Percentiles rank a stretch among this genome's conserved stretches.
These are phyloP conservation scores for Stagonosporopsis cucurbitacearum DNA, from an alignment of 2,329 filamentous ascomycete genomes.

Conservation along the genomic window DNA sequence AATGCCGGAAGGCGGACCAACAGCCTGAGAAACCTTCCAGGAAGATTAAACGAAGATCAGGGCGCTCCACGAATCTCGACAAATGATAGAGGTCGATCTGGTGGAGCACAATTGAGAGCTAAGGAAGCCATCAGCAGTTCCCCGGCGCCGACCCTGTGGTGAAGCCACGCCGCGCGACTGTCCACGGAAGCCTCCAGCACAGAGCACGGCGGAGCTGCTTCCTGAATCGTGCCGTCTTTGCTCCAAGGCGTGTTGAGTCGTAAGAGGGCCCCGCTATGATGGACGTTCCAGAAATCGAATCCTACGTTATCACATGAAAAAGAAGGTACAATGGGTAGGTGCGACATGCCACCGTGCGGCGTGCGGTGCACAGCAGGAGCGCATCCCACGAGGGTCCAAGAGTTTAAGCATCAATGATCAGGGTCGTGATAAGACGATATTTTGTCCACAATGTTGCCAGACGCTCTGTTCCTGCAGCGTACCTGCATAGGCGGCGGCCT, in stretches of 20 bases:
- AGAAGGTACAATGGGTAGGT: slow-evolving; percentile 9
- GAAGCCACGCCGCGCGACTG: slow-evolving; percentile 31
- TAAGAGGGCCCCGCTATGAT: slow-evolving; percentile 35
- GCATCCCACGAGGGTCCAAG: slow-evolving; percentile 16
- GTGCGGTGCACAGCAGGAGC: slow-evolving; percentile 12
- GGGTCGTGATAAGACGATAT: slow-evolving; percentile 27
- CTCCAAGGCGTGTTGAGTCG: slow-evolving; percentile 35
- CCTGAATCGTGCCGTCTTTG: slow-evolving; percentile 40
- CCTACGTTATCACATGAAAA: slow-evolving; percentile 18
- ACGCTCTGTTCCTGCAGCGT: slow-evolving; percentile 50
- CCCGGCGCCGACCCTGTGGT: slow-evolving; percentile 46
- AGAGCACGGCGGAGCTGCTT: slow-evolving; percentile 33
- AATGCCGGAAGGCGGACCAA: slow-evolving; percentile 23
- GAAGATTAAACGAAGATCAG: slow-evolving; percentile 44
- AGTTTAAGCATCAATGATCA: background rate
- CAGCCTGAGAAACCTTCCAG: slow-evolving; percentile 32
- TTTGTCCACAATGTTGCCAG: slow-evolving; percentile 22
- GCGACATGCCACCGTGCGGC: slow-evolving; percentile 13
- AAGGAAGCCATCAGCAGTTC: slow-evolving; percentile 49
- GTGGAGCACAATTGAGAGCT: slow-evolving; percentile 39
- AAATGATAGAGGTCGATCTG: slow-evolving; percentile 46
- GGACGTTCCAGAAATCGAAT: slow-evolving; percentile 42
- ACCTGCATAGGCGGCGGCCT: slow-evolving; percentile 48
- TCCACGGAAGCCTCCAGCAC: slow-evolving; percentile 33
- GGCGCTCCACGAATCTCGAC: slow-evolving; percentile 39